Evolutionary conservation across 2,329 filamentous ascomycete genomes (phyloP).

Genomic region (Metarhizium rileyi): DNA sequence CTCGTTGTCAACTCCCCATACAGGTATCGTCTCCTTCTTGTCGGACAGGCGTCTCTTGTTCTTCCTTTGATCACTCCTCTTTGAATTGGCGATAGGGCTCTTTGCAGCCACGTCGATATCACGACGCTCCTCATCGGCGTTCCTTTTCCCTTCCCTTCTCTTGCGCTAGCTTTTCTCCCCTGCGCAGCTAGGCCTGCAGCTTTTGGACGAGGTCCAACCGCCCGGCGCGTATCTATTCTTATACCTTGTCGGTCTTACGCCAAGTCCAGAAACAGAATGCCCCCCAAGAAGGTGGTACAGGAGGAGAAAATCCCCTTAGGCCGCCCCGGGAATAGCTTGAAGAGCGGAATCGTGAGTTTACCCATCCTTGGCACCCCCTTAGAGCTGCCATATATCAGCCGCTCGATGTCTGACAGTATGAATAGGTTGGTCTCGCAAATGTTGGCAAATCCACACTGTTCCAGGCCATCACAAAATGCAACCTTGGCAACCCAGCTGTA

Average conservation of each 20-base stretch:
- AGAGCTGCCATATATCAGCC: not conserved
- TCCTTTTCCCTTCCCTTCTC: slow-evolving; percentile 43
- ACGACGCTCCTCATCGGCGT: slow-evolving; percentile 32
- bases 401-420: slow-evolving; percentile 4
- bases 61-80: slow-evolving; percentile 3
- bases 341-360: slow-evolving; percentile 87
- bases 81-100: slow-evolving; percentile 25
- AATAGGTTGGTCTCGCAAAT: slow-evolving; percentile 92
- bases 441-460: slow-evolving; percentile 99
- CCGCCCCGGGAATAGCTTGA: slow-evolving; percentile 93
- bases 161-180: slow-evolving; percentile 36
- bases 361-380: not conserved
- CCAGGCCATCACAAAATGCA: slow-evolving; percentile 98
- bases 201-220: slow-evolving; percentile 38
- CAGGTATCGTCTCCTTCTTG: slow-evolving; percentile 9
- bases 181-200: slow-evolving; percentile 61
- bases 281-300: slow-evolving; percentile 84
- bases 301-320: slow-evolving; percentile 97
- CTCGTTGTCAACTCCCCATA: slow-evolving; percentile 5
- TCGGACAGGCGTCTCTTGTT: slow-evolving; percentile 15
- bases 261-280: slow-evolving; percentile 67
- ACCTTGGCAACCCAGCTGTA: slow-evolving; percentile 92
- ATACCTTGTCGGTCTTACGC: slow-evolving; percentile 47
- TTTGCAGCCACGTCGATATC: slow-evolving; percentile 29
- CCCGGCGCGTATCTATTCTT: slow-evolving; percentile 41